These are phyloP conservation scores for Poterioochromonas sp. DNA, from an alignment of 352 stramenopile genomes.

Conservation along the genomic window DNA sequence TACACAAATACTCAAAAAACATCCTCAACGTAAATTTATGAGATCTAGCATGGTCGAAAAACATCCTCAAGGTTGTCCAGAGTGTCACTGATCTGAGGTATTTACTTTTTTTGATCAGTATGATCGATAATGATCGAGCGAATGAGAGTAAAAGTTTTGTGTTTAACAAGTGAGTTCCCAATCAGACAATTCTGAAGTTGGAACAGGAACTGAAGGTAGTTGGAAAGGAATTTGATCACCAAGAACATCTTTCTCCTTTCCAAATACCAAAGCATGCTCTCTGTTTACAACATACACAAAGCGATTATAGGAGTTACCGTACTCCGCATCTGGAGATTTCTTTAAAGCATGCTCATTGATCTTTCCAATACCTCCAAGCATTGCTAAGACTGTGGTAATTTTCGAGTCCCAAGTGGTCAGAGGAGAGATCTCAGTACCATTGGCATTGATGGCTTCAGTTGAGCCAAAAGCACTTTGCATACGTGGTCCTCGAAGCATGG, in stretches of 20 bases:
- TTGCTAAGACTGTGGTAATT: neutral
- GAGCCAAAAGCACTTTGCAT: neutral
- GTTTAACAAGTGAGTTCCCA: neutral
- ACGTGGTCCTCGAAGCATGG: neutral
- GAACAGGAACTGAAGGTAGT: neutral
- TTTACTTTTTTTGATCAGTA: too few species aligned
- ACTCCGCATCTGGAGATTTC: neutral
- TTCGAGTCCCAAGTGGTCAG: conserved; percentile 9
- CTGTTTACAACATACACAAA: neutral
- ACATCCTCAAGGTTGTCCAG: too few species aligned
- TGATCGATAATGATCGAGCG: too few species aligned
- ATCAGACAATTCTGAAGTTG: neutral
- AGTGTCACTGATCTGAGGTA: too few species aligned
- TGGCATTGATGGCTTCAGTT: conserved; percentile 7
- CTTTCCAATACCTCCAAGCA: neutral
- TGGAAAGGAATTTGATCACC: neutral
- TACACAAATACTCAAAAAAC: too few species aligned
- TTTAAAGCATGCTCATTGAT: neutral
- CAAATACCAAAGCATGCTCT: neutral
- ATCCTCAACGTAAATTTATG: too few species aligned
- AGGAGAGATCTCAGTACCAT: conserved; percentile 10
- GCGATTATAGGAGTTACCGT: neutral
- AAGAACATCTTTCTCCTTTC: neutral
- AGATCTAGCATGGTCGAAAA: too few species aligned
- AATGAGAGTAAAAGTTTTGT: too few species aligned